These are phyloP conservation scores for Ceratonia siliqua DNA, from an alignment of 306 rosid species.

Conservation along the genomic window DNA sequence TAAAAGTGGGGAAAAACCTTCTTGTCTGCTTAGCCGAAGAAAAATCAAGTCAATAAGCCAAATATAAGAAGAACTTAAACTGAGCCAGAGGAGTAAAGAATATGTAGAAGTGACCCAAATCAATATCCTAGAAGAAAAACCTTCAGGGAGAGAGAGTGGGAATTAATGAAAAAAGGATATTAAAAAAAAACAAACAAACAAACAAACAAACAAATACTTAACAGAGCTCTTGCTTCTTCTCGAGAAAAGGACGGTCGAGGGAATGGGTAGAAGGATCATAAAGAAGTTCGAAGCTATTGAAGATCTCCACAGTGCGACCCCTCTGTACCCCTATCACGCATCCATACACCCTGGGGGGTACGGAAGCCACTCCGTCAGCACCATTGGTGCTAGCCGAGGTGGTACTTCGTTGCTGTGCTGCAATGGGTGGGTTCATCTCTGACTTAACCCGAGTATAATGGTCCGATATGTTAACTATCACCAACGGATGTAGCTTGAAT, in stretches of 20 bases:
- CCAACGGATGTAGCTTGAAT: constrained; percentile 93
- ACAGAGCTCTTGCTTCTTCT: constrained; percentile 99
- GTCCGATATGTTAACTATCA: constrained; percentile 92
- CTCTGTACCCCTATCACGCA: constrained; percentile 97
- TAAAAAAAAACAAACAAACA: not conserved
- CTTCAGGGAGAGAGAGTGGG: not conserved
- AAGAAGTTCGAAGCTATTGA: constrained; percentile 97
- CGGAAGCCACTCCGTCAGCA: constrained; percentile 36
- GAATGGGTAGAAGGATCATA: constrained; percentile 74
- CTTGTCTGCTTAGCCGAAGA: constrained; percentile 57
- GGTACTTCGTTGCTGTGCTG: constrained; percentile 6
- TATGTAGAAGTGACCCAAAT: not conserved
- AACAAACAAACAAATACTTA: constrained; percentile 9
- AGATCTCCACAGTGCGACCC: constrained; percentile 97
- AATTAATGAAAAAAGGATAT: not conserved
- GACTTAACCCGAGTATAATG: constrained; percentile 87
- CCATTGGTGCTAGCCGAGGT: constrained; percentile 37
- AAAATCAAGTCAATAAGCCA: not conserved
- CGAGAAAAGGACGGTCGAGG: constrained; percentile 88
- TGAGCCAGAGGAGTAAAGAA: not conserved
- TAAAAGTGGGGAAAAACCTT: constrained; percentile 95
- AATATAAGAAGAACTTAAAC: not conserved
- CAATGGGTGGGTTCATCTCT: constrained; percentile 62
- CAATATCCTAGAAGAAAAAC: not conserved
- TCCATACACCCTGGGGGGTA: constrained; percentile 70